Conservation (phyloP, 176 grass and related monocot genomes). For the Luzula sylvatica region DNA sequence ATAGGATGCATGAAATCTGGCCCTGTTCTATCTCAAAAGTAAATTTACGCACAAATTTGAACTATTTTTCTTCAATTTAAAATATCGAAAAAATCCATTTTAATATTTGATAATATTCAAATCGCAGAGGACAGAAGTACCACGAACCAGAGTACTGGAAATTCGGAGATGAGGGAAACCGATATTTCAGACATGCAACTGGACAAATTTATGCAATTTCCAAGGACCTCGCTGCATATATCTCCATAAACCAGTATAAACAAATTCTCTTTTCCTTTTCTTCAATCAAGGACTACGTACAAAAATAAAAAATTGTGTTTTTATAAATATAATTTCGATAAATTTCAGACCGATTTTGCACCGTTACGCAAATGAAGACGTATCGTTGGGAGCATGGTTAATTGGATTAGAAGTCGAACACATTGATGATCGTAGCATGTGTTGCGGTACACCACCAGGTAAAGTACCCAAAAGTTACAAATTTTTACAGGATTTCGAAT, state of each 20-base stretch:
- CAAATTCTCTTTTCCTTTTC: not conserved
- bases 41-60: not conserved
- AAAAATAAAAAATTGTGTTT: not conserved
- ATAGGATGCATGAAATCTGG: slow-evolving; percentile 98
- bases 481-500: no score
- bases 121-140: slow-evolving; percentile 70
- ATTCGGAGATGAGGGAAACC: slow-evolving; percentile 86
- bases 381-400: slow-evolving; percentile 76
- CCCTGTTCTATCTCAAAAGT: slow-evolving; percentile 75
- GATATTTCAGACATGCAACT: slow-evolving; percentile 90
- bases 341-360: slow-evolving; percentile 67
- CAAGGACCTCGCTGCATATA: slow-evolving; percentile 79
- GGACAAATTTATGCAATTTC: slow-evolving; percentile 95
- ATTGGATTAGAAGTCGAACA: slow-evolving; percentile 78
- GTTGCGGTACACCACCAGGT: slow-evolving; percentile 88
- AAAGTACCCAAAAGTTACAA: no score
- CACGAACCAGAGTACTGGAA: slow-evolving; percentile 98
- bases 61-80: not conserved
- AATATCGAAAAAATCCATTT: not conserved
- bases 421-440: slow-evolving; percentile 82
- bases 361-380: slow-evolving; percentile 76
- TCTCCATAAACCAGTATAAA: slow-evolving; percentile 76
- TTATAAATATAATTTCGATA: not conserved
- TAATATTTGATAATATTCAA: not conserved
- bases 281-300: no score